Conservation (phyloP, 805 yeast genomes). For the Teunomyces atbi region DNA sequence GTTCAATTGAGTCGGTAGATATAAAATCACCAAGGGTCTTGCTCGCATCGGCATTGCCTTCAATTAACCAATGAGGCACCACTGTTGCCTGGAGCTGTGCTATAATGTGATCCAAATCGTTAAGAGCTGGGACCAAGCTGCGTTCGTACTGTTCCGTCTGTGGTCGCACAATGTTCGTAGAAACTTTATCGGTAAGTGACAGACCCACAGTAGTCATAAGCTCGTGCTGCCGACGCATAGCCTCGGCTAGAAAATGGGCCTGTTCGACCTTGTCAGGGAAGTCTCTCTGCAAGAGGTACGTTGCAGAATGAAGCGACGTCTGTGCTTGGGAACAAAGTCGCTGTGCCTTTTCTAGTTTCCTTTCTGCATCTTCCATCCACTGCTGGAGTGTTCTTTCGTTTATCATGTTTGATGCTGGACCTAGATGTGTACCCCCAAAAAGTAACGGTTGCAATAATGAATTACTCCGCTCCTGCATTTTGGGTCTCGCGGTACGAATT, state of each 20-base stretch:
- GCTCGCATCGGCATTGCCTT: slow-evolving; percentile 3
- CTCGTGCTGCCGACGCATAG: slow-evolving; percentile 16
- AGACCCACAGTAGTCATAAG: slow-evolving; percentile 14
- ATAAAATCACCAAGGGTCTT: slow-evolving; percentile 31
- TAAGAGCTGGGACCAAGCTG: slow-evolving; percentile 21
- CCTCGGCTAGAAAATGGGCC: slow-evolving; percentile 13
- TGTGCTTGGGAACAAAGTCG: slow-evolving; percentile 35
- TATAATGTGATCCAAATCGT: slow-evolving; percentile 24
- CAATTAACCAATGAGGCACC: slow-evolving; percentile 27
- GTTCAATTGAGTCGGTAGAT: slow-evolving; percentile 29
- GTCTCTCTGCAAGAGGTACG: slow-evolving; percentile 19
- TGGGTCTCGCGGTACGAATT: not conserved
- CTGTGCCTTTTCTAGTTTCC: slow-evolving; percentile 29
- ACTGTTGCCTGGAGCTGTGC: slow-evolving; percentile 20
- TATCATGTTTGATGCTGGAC: not conserved
- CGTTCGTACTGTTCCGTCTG: slow-evolving; percentile 1
- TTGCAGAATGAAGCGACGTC: slow-evolving; percentile 23
- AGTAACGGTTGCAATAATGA: not conserved
- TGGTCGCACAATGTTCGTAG: not conserved
- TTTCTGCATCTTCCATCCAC: slow-evolving; percentile 33
- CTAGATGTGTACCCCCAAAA: not conserved
- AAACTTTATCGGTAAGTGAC: slow-evolving; percentile 11
- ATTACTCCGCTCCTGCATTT: not conserved
- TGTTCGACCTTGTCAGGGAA: slow-evolving; percentile 24
- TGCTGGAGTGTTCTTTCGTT: slow-evolving; percentile 10